Base-by-base conservation (phyloP, 2,329 filamentous ascomycete species). In the Verticillium alfalfae region DNA sequence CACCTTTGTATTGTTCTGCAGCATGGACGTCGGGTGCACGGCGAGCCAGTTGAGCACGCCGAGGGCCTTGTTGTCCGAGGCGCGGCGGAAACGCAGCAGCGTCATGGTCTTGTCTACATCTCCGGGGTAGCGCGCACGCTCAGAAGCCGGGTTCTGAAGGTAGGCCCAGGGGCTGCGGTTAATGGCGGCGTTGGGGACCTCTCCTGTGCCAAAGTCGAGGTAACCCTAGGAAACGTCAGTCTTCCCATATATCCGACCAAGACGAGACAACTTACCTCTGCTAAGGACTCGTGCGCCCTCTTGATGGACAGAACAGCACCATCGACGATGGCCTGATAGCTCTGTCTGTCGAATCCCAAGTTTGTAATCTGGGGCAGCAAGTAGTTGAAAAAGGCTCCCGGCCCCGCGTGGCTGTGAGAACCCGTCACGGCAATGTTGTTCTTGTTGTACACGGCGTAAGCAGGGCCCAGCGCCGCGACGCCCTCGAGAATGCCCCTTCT, bases 311-410 rank as follows among this genome's bases (percentile, higher is more conserved):
- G 78, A 1, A 97, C 71, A 1, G 92, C 88, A 1, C 94, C 94
- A 67, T 95, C 88, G 0, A 98, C 92, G 64, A 98, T 92, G 34
- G 94, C 93, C 66, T 88, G 84, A 70, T 96, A 96, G 69, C 91
- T 96, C 73, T 96, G 91, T 69, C 88, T 87, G 74, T 92, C 84
- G 68, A 97, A 97, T 0, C 94, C 94, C 62, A 90, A 83, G 70
- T 88, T 93, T 0, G 94, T 95, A 66, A 98, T 90, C 71, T 97
- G 93, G 8, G 93, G 94, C 6, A 97, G 81, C 10, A 98, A 83
- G 71, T 97, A 98, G 76, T 98, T 98, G 72, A 96, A 81, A 92
- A 93, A 98, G 6, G 90, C 94, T 2, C 91, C 94, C 0, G 94
- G 93, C 0, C 93, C 94, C 31, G 93, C 89, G 76, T 98, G 94